phyloP scores from a whole-genome alignment of 1,284 basidiomycete genomes.

The Leccinum holopus region DNA sequence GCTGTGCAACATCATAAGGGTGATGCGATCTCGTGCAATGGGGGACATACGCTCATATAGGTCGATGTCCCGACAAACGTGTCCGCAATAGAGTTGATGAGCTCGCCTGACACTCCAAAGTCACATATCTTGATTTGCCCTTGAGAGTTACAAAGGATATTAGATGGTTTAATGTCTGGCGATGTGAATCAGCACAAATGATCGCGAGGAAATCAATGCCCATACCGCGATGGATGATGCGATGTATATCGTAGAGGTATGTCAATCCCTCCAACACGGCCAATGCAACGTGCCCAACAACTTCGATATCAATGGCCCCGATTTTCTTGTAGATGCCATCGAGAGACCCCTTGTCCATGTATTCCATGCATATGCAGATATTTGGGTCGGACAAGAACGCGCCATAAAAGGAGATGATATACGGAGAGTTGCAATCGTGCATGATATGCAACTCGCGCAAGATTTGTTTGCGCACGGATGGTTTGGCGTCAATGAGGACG shows the following conservation, averaged over 20 bases:
- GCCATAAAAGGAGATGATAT: slow-evolving; percentile 96
- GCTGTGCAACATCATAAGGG: slow-evolving; percentile 49
- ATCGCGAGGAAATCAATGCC: slow-evolving; percentile 8
- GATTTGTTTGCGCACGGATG: slow-evolving; percentile 97
- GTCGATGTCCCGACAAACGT: slow-evolving; percentile 99
- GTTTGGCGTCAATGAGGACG: slow-evolving; percentile 97
- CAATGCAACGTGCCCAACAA: slow-evolving; percentile 89
- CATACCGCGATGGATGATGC: slow-evolving; percentile 98
- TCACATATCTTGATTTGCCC: slow-evolving; percentile 99
- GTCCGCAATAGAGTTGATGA: slow-evolving; percentile 98
- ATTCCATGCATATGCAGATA: slow-evolving; percentile 99
- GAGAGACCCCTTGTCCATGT: slow-evolving; percentile 88
- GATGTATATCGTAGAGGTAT: slow-evolving; percentile 98
- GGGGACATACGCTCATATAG: slow-evolving; percentile 91
- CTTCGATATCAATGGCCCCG: slow-evolving; percentile 85
- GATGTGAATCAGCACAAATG: slow-evolving; percentile 8
- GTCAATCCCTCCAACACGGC: slow-evolving; percentile 93
- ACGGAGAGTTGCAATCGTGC: slow-evolving; percentile 92
- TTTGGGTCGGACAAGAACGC: slow-evolving; percentile 96
- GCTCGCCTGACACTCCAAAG: slow-evolving; percentile 97
- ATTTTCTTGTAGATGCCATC: slow-evolving; percentile 95
- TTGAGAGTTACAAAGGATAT: slow-evolving; percentile 91
- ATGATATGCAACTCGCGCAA: slow-evolving; percentile 97
- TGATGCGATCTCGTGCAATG: slow-evolving; percentile 3
- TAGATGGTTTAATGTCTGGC: slow-evolving; percentile 98